Evolutionary conservation across 192 early-diverging fungal genomes (phyloP).

Genomic region (Helicostylum pulchrum): DNA sequence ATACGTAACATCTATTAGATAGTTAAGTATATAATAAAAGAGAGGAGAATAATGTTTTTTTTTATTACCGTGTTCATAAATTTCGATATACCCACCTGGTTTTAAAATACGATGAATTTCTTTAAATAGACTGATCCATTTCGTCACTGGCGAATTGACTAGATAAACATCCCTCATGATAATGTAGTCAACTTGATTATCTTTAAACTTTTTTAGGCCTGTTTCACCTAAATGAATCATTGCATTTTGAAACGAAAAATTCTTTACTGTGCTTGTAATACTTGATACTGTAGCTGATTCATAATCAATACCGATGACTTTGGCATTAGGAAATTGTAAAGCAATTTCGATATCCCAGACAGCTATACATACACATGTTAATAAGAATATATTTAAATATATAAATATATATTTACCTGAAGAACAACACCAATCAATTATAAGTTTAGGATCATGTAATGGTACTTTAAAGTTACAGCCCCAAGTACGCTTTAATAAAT

Average conservation of each 20-base stretch:
- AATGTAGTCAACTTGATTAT: constrained; percentile 16
- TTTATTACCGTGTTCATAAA: constrained; percentile 16
- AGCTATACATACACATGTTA: constrained; percentile 7
- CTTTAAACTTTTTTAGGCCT: constrained; percentile 12
- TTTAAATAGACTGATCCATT: constrained; percentile 23
- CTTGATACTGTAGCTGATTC: background rate
- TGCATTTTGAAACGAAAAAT: constrained; percentile 11
- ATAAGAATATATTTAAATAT: too few relatives aligned
- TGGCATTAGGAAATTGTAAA: constrained; percentile 18
- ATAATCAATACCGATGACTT: constrained; percentile 21
- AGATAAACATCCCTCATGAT: constrained; percentile 20
- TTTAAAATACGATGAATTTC: constrained; percentile 25
- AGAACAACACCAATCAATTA: constrained; percentile 28
- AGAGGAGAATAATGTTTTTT: background rate
- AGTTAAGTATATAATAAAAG: background rate
- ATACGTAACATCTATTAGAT: background rate
- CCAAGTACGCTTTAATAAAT: constrained; percentile 21
- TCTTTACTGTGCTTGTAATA: background rate
- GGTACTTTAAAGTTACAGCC: constrained; percentile 14
- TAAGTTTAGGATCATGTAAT: constrained; percentile 21
- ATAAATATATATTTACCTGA: too few relatives aligned
- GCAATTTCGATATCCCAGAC: constrained; percentile 33
- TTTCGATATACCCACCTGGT: constrained; percentile 29
- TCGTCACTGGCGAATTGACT: background rate
- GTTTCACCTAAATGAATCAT: constrained; percentile 4